Conservation (phyloP, 2,329 filamentous ascomycete species). For the Ascochyta viciae-villosae region DNA sequence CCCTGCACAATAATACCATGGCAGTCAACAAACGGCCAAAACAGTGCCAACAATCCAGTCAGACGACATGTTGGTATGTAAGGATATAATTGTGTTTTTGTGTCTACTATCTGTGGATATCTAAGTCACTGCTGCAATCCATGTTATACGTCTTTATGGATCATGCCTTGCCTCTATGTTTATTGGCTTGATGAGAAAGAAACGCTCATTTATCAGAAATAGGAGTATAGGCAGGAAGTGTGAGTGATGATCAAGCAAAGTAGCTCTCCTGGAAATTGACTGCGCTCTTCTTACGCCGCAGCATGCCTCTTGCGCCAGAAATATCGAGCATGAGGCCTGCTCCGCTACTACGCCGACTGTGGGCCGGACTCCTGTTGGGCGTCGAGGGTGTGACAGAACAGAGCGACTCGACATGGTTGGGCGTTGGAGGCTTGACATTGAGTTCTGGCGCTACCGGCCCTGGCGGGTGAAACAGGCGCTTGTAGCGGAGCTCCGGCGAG, state of each 20-base stretch:
- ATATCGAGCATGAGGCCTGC: slow-evolving; percentile 30
- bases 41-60: background rate
- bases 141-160: too few species aligned
- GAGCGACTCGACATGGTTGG: slow-evolving; percentile 17
- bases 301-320: slow-evolving; percentile 43
- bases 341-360: slow-evolving; percentile 29
- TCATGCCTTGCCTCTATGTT: too few species aligned
- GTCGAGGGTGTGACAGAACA: slow-evolving; percentile 10
- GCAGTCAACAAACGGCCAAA: background rate
- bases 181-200: background rate
- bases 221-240: background rate
- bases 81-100: background rate
- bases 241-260: background rate
- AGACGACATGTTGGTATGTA: background rate
- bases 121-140: background rate
- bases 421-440: slow-evolving; percentile 7
- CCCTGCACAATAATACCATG: background rate
- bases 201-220: background rate
- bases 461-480: slow-evolving; percentile 50
- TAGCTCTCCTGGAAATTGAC: slow-evolving; percentile 9
- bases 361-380: slow-evolving; percentile 17
- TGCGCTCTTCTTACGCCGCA: slow-evolving; percentile 27
- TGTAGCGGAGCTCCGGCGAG: slow-evolving; percentile 51
- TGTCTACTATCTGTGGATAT: background rate
- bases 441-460: slow-evolving; percentile 25